phyloP scores from a whole-genome alignment of 495 filamentous ascomycete species.

The Chaetomium cochliodes region DNA sequence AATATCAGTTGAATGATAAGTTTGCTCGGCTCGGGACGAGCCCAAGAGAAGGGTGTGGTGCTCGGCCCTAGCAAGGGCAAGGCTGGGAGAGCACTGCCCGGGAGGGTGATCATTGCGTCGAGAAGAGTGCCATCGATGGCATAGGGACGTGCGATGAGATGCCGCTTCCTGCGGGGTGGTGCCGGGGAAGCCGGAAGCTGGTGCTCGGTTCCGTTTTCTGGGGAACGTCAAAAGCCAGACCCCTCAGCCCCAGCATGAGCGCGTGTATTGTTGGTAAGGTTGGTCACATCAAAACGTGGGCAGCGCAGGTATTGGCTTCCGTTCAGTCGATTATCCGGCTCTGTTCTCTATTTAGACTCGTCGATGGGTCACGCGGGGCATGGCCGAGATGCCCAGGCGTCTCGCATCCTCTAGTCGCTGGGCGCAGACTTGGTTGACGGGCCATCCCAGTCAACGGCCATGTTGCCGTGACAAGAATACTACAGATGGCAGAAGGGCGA shows the following conservation, averaged over 20 bases:
- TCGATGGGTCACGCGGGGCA: not conserved
- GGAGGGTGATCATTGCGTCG: too few relatives aligned
- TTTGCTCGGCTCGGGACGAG: not conserved
- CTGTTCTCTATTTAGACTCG: not conserved
- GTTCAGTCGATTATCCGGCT: not conserved
- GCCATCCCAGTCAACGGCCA: not conserved
- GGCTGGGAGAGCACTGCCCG: too few relatives aligned
- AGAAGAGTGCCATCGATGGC: too few relatives aligned
- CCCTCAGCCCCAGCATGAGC: too few relatives aligned
- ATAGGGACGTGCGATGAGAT: not conserved
- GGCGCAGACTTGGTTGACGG: not conserved
- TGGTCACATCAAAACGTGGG: not conserved
- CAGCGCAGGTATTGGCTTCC: not conserved
- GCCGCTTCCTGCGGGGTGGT: not conserved
- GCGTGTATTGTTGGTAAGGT: not conserved
- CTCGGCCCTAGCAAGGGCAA: too few relatives aligned
- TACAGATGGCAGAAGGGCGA: not conserved
- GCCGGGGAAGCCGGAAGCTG: slow-evolving; percentile 1
- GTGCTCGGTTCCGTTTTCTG: not conserved
- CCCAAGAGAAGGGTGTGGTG: too few relatives aligned
- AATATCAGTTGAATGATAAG: not conserved
- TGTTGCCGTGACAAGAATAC: not conserved
- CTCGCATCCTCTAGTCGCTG: not conserved
- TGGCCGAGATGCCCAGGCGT: slow-evolving; percentile 8
- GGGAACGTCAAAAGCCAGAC: not conserved